These are phyloP conservation scores for Wickerhamomyces bisporus DNA, from an alignment of 805 yeast species.

Conservation along the genomic window DNA sequence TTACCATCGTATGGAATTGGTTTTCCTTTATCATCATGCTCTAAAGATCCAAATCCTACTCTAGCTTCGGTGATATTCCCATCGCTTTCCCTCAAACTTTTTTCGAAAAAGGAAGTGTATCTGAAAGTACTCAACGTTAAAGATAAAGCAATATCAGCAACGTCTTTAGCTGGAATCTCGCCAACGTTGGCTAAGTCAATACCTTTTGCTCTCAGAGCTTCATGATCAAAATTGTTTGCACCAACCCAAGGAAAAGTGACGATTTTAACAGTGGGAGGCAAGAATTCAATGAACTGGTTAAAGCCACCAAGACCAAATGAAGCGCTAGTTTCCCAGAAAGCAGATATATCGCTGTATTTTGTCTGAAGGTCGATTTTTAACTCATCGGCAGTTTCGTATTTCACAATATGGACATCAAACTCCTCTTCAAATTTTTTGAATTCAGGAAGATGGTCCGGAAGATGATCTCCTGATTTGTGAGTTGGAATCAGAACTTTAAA, in stretches of 20 bases:
- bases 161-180: conserved; percentile 55
- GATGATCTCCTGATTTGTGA: conserved; percentile 32
- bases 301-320: conserved; percentile 44
- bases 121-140: conserved; percentile 58
- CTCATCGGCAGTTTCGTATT: conserved; percentile 36
- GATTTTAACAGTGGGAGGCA: conserved; percentile 44
- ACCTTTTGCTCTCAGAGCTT: conserved; percentile 37
- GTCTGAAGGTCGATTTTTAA: conserved; percentile 36
- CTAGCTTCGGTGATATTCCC: conserved; percentile 45
- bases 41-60: conserved; percentile 28
- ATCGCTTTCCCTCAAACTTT: conserved; percentile 31
- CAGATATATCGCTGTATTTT: conserved; percentile 39
- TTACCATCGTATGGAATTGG: conserved; percentile 26
- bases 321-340: conserved; percentile 51
- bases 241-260: conserved; percentile 60
- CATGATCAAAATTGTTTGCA: conserved; percentile 45
- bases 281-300: conserved; percentile 35
- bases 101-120: conserved; percentile 44
- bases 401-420: conserved; percentile 36
- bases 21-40: conserved; percentile 30
- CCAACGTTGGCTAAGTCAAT: conserved; percentile 60
- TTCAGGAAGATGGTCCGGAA: conserved; percentile 42
- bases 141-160: conserved; percentile 65
- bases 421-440: conserved; percentile 38
- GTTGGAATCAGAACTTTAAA: conserved; percentile 30